Percentiles rank a stretch among this genome's conserved stretches.
phyloP scores from a whole-genome alignment of 352 stramenopile species.

The Pythium graminicola region DNA sequence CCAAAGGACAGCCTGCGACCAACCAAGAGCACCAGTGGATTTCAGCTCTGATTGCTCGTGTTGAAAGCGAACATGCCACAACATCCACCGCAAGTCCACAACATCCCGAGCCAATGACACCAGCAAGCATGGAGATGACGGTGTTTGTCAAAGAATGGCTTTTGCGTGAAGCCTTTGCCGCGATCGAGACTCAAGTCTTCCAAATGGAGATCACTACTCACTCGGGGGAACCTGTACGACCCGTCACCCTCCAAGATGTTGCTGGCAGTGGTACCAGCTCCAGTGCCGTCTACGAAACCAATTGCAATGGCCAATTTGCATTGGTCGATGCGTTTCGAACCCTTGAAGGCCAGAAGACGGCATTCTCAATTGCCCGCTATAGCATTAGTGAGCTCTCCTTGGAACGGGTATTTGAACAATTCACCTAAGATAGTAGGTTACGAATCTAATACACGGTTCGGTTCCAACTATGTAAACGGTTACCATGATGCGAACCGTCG shows the following conservation, averaged over 20 bases:
- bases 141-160: conserved; percentile 80
- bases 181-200: conserved; percentile 51
- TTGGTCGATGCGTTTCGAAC: conserved; percentile 71
- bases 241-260: conserved; percentile 41
- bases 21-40: conserved; percentile 41
- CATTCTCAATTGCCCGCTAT: conserved; percentile 82
- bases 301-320: conserved; percentile 52
- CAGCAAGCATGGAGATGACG: conserved; percentile 30
- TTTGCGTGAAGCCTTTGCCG: conserved; percentile 53
- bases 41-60: conserved; percentile 30
- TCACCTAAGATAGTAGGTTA: conserved; percentile 42
- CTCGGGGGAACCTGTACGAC: conserved; percentile 40
- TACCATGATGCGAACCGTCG: conserved; percentile 12
- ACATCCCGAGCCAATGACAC: not conserved
- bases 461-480: conserved; percentile 13
- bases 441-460: not conserved
- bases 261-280: conserved; percentile 48
- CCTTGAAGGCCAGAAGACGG: conserved; percentile 70
- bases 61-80: conserved; percentile 25
- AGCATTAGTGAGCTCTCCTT: conserved; percentile 88
- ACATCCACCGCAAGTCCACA: not conserved
- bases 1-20: conserved; percentile 14
- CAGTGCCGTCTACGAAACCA: conserved; percentile 61
- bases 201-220: conserved; percentile 32
- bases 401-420: conserved; percentile 92